A percentile compares a stretch with the other conserved stretches of the same genome.
phyloP scores from a whole-genome alignment of 352 stramenopile genomes.

The Pythium graminicola region DNA sequence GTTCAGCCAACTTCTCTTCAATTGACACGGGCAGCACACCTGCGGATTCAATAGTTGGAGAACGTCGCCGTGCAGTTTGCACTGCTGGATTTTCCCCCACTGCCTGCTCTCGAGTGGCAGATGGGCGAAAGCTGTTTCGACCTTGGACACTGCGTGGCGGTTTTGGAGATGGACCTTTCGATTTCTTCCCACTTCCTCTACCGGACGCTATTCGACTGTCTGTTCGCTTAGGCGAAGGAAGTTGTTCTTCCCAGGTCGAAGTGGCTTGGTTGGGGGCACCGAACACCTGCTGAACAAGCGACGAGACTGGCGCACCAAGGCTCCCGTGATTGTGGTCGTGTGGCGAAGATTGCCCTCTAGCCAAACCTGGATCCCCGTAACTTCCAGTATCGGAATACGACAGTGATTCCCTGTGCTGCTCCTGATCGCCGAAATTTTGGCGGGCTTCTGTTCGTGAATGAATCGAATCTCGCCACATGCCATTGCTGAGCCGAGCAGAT shows the following conservation, averaged over 20 bases:
- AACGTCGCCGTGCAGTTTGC: not conserved
- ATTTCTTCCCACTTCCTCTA: not conserved
- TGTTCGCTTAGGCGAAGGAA: not conserved
- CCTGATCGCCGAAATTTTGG: not conserved
- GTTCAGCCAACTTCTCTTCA: constrained; percentile 73
- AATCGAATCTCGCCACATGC: not conserved
- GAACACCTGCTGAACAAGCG: constrained; percentile 58
- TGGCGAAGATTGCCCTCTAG: too few species aligned
- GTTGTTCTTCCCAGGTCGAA: too few species aligned
- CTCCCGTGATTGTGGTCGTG: not conserved
- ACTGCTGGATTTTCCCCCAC: not conserved
- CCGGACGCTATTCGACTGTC: not conserved
- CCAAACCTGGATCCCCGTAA: too few species aligned
- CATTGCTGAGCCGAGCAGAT: not conserved
- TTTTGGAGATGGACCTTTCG: not conserved
- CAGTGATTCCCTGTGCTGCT: too few species aligned
- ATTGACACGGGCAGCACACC: constrained; percentile 45
- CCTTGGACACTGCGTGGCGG: not conserved
- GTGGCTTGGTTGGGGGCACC: constrained; percentile 7
- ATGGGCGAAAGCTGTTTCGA: not conserved
- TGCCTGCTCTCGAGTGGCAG: not conserved
- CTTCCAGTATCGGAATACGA: too few species aligned
- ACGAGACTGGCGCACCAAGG: constrained; percentile 38
- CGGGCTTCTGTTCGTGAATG: too few species aligned
- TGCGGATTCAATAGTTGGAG: not conserved